These are phyloP conservation scores for Ogataea haglerorum DNA, from an alignment of 805 yeast genomes.

Conservation along the genomic window DNA sequence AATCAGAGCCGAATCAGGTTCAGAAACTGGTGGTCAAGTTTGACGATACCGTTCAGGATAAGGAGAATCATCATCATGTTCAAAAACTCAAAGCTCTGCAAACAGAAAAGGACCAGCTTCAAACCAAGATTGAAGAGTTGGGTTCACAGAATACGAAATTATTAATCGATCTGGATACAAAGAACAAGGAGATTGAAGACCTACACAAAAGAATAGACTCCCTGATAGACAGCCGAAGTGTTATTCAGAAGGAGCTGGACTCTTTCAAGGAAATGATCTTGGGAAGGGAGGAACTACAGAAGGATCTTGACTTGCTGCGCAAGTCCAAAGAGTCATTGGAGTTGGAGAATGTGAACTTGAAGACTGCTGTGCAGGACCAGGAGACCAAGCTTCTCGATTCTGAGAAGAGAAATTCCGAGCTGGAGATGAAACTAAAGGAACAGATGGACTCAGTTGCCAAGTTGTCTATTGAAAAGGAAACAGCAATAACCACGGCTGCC, in stretches of 20 bases:
- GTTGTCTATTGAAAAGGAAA: no score
- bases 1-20: background rate
- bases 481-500: no score
- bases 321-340: background rate
- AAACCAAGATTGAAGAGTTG: background rate
- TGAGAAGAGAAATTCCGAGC: background rate
- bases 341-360: background rate
- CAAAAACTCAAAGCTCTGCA: background rate
- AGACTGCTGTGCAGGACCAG: background rate
- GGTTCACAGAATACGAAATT: background rate
- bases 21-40: conserved; percentile 1
- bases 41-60: background rate
- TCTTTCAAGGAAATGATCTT: conserved; percentile 1
- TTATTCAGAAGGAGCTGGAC: conserved; percentile 6
- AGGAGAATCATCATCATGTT: background rate
- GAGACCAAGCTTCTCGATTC: background rate
- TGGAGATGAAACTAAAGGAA: no score
- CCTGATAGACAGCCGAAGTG: background rate
- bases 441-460: no score
- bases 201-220: conserved; percentile 1
- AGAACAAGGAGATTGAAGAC: background rate
- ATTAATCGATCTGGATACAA: background rate
- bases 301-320: conserved; percentile 1
- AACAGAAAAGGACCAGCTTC: conserved; percentile 1
- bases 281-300: background rate